These are phyloP conservation scores for Aspergillus terreus DNA, from an alignment of 2,329 filamentous ascomycete genomes.

Conservation along the genomic window DNA sequence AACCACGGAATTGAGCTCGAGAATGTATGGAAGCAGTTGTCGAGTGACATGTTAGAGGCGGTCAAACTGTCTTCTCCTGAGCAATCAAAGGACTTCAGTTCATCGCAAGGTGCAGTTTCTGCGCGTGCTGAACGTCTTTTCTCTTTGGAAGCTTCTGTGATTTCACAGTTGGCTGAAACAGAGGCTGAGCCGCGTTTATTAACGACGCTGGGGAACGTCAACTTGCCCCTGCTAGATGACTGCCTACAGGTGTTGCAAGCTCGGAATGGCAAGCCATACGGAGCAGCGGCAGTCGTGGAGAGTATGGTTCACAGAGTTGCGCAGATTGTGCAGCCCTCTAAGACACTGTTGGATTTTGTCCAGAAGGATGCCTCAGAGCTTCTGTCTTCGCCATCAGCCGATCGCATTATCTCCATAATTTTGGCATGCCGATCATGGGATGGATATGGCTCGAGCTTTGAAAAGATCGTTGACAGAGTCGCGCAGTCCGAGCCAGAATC, in stretches of 20 bases:
- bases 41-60: constrained; percentile 58
- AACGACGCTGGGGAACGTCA: constrained; percentile 35
- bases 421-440: constrained; percentile 50
- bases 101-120: constrained; percentile 67
- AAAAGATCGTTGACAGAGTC: constrained; percentile 33
- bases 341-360: constrained; percentile 51
- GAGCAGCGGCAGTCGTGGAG: constrained; percentile 58
- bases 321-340: constrained; percentile 36
- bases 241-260: constrained; percentile 49
- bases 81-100: constrained; percentile 70
- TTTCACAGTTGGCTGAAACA: constrained; percentile 23
- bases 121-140: constrained; percentile 67
- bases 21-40: constrained; percentile 61
- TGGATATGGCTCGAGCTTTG: constrained; percentile 38
- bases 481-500: constrained; percentile 29
- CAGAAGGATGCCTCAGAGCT: constrained; percentile 55
- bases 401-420: constrained; percentile 64
- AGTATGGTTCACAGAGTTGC: constrained; percentile 47
- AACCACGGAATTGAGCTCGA: constrained; percentile 48
- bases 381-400: constrained; percentile 64
- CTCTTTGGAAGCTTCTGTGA: constrained; percentile 46
- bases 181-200: constrained; percentile 23
- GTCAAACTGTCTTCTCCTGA: constrained; percentile 76
- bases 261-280: constrained; percentile 63
- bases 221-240: constrained; percentile 40